These are phyloP conservation scores for Verticillium zaregamsianum DNA, from an alignment of 2,329 filamentous ascomycete species.

Conservation along the genomic window DNA sequence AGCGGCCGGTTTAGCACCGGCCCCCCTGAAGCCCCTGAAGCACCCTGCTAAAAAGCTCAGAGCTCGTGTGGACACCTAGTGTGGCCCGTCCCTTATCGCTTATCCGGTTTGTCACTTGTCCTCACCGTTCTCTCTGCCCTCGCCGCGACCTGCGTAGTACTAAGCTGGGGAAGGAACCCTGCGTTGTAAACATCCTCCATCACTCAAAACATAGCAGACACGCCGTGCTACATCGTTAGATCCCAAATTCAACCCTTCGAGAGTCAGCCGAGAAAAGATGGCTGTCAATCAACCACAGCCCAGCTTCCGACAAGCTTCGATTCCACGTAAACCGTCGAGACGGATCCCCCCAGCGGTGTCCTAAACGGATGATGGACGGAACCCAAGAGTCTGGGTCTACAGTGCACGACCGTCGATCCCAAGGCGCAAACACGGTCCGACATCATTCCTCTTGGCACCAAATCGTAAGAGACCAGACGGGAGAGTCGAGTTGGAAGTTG, in stretches of 20 bases:
- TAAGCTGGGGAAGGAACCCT: not conserved
- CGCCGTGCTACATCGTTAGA: not conserved
- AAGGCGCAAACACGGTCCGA: not conserved
- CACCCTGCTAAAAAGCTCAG: not conserved
- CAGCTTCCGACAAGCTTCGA: too few species aligned
- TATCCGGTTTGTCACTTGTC: not conserved
- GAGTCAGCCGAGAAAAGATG: too few species aligned
- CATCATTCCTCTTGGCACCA: slow-evolving; percentile 2
- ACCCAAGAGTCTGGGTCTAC: not conserved
- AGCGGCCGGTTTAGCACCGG: not conserved
- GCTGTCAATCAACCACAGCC: too few species aligned
- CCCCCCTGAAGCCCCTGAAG: not conserved
- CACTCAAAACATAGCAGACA: not conserved
- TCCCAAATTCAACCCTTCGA: too few species aligned
- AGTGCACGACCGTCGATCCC: not conserved
- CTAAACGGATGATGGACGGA: not conserved
- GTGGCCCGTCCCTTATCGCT: not conserved
- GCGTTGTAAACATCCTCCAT: not conserved
- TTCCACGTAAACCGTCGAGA: not conserved
- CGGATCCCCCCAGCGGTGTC: too few species aligned
- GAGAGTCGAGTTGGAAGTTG: not conserved
- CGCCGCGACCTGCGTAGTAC: too few species aligned
- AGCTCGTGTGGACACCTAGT: not conserved
- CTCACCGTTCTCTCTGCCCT: not conserved
- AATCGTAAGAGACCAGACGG: not conserved